These are phyloP conservation scores for Verticillium zaregamsianum DNA, from an alignment of 2,329 filamentous ascomycete genomes.

Conservation along the genomic window DNA sequence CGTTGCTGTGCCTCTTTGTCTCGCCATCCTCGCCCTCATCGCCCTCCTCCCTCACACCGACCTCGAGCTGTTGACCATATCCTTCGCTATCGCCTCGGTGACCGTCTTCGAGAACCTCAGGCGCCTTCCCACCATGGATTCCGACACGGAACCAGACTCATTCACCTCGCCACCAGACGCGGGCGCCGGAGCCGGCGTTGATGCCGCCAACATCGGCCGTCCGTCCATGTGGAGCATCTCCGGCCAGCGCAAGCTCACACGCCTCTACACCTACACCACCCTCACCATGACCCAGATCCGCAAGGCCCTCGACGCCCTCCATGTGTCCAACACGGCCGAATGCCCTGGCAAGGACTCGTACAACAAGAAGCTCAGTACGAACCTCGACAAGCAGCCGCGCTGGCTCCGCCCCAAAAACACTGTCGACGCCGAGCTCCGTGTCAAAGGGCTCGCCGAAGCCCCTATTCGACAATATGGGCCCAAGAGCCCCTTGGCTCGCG, in stretches of 20 bases:
- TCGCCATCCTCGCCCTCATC: slow-evolving; percentile 15
- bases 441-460: slow-evolving; percentile 38
- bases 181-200: not conserved
- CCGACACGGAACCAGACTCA: not conserved
- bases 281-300: slow-evolving; percentile 33
- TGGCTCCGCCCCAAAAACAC: slow-evolving; percentile 50
- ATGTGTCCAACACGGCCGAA: slow-evolving; percentile 1
- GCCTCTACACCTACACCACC: slow-evolving; percentile 54
- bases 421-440: slow-evolving; percentile 47
- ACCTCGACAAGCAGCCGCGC: slow-evolving; percentile 55
- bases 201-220: slow-evolving; percentile 34
- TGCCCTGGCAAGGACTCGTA: slow-evolving; percentile 43
- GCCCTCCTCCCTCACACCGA: not conserved
- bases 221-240: slow-evolving; percentile 53
- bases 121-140: not conserved
- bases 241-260: slow-evolving; percentile 47
- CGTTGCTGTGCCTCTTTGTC: not conserved
- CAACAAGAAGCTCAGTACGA: slow-evolving; percentile 52
- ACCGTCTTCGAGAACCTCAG: not conserved
- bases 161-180: not conserved
- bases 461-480: slow-evolving; percentile 22
- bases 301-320: slow-evolving; percentile 10
- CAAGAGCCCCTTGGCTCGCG: slow-evolving; percentile 4
- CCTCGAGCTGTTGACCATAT: too few relatives aligned
- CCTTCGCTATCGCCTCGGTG: not conserved